Percentiles rank a stretch among this genome's conserved stretches.
These are phyloP conservation scores for Hirschioporus abietinus DNA, from an alignment of 768 basidiomycete genomes.

Conservation along the genomic window DNA sequence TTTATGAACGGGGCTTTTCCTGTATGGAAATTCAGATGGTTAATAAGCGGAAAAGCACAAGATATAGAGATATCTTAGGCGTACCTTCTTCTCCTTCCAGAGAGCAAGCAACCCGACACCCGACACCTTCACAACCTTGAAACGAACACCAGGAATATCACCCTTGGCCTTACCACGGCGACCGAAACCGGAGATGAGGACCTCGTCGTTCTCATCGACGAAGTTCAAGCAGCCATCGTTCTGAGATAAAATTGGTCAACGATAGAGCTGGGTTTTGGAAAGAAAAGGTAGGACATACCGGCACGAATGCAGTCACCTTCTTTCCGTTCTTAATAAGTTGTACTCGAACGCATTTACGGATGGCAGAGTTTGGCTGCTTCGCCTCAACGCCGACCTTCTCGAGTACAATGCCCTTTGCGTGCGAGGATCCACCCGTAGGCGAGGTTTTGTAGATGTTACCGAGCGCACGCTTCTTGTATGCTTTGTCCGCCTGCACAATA, in stretches of 20 bases:
- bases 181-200: constrained; percentile 99
- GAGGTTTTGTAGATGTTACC: constrained; percentile 99
- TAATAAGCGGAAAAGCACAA: constrained; percentile 8
- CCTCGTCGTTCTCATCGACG: constrained; percentile 99
- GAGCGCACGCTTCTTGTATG: constrained; percentile 98
- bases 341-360: constrained; percentile 99
- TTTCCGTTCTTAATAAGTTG: constrained; percentile 99
- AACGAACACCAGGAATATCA: constrained; percentile 99
- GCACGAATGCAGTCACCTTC: constrained; percentile 99
- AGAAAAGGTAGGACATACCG: constrained; percentile 47
- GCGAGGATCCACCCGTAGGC: constrained; percentile 97
- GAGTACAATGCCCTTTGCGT: constrained; percentile 99
- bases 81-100: constrained; percentile 99
- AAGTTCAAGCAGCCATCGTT: constrained; percentile 98
- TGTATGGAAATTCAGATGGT: constrained; percentile 19
- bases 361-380: constrained; percentile 99
- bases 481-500: constrained; percentile 79
- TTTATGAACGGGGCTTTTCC: constrained; percentile 72
- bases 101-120: constrained; percentile 97
- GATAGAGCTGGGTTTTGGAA: not conserved
- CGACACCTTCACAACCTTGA: constrained; percentile 99
- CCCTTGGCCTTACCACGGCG: constrained; percentile 99
- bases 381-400: constrained; percentile 99
- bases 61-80: constrained; percentile 19
- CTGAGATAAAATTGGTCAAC: constrained; percentile 30